Base-by-base conservation (phyloP, 495 filamentous ascomycete species). In the Trypethelium eluteriae region DNA sequence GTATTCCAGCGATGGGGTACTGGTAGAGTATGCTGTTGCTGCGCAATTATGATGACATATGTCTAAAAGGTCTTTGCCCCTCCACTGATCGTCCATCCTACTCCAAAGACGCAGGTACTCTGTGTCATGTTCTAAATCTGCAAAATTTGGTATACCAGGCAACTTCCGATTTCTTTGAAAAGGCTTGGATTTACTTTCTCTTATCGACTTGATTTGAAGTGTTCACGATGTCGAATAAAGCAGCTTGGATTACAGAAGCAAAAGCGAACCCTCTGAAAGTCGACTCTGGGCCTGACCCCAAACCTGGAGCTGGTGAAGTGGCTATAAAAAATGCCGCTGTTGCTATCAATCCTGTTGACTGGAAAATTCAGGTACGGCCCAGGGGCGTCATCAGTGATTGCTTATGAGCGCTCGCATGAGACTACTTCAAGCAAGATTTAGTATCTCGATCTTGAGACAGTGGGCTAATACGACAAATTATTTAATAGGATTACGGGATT, bases 331-430 rank as follows among this genome's bases (percentile, higher is more conserved):
- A 76, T 67, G 63, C 66, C 50, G 77, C 77, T 6, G 56, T 77
- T 65, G 77, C 78, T 32, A 73, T 77, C 62, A 78, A 76, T 67
- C 76, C 79, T 2, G 78, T 78, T 0, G 79, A 80, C 65, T 80
- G 76, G 71, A 76, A 73, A 64, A 71, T 75, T 64, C 72, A 76
- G 35, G 39, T 59, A 36, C 16, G 6, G 5, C 12, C 41, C 32
- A 14, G 14, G 6, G 11, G n/a, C 12, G 5, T 38, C 34, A 41
- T 35, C 32, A 32, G 2, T 16, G n/a, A 32, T 35, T 67, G 32
- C 39, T 38, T 47, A 11, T 18, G 44, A 7, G 18, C 5, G 38
- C 32, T 11, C 44, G 25, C 14, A 12, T 44, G 11, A 25, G 25
- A 25, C 25, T 1, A 0, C 25, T 25, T 25, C 25, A 25, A 25